Percentiles rank a stretch among this genome's conserved stretches.
These are phyloP conservation scores for Hemileccinum impolitum DNA, from an alignment of 768 basidiomycete genomes.

Conservation along the genomic window DNA sequence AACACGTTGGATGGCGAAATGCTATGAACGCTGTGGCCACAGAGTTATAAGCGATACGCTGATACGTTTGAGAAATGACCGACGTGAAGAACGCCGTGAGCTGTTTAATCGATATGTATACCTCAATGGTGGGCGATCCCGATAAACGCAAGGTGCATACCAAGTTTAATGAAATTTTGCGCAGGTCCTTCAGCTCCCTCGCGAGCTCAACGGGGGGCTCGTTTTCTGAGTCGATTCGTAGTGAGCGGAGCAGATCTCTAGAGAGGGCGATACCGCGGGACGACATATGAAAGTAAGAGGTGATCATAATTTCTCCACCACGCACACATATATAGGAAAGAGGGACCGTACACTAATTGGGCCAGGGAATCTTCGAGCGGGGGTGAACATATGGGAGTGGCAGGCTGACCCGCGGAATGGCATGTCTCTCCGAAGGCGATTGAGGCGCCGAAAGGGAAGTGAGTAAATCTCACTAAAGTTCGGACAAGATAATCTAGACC, in stretches of 20 bases:
- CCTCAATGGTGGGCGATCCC: background rate
- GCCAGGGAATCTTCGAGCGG: background rate
- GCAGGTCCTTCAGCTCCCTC: conserved; percentile 20
- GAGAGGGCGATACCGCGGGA: background rate
- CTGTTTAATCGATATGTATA: conserved; percentile 4
- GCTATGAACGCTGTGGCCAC: conserved; percentile 17
- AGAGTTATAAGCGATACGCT: background rate
- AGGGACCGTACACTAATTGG: background rate
- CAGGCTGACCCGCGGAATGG: too few species aligned
- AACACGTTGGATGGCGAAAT: conserved; percentile 19
- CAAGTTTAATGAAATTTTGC: conserved; percentile 22
- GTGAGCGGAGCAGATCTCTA: background rate
- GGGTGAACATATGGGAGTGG: background rate
- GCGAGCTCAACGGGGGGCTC: conserved; percentile 14
- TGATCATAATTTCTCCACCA: background rate
- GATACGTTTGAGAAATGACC: background rate
- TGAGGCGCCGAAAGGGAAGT: background rate
- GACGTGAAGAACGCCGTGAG: conserved; percentile 28
- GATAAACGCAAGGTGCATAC: conserved; percentile 3
- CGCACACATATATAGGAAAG: conserved; percentile 9
- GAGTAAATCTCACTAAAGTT: background rate
- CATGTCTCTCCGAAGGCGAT: too few species aligned
- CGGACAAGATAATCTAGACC: conserved; percentile 11
- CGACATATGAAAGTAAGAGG: conserved; percentile 9
- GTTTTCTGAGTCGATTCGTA: background rate